phyloP scores from a whole-genome alignment of 2,329 filamentous ascomycete genomes.

The Fusarium udum region DNA sequence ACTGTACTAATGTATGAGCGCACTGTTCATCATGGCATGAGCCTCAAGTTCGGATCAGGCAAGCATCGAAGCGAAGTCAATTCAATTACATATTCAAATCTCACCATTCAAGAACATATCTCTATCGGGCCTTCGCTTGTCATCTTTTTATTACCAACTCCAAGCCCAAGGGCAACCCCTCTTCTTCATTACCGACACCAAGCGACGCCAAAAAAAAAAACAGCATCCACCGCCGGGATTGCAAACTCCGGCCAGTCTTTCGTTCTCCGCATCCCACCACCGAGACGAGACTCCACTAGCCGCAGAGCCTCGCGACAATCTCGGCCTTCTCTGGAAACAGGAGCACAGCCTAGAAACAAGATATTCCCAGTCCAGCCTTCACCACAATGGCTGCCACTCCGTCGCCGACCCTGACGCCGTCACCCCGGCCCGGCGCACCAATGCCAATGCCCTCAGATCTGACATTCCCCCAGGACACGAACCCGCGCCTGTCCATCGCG shows the following conservation, averaged over 20 bases:
- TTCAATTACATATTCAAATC: conserved; percentile 15
- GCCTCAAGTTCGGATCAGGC: conserved; percentile 2
- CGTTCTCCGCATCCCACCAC: conserved; percentile 34
- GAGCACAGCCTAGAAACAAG: neutral
- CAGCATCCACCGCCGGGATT: conserved; percentile 28
- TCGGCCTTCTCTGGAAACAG: conserved; percentile 13
- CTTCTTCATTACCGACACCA: conserved; percentile 22
- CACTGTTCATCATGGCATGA: conserved; percentile 32
- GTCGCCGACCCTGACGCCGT: conserved; percentile 8
- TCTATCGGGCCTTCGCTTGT: conserved; percentile 20
- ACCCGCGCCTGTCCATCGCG: conserved; percentile 68
- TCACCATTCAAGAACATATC: conserved; percentile 9
- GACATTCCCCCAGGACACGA: conserved; percentile 42
- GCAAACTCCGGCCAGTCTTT: conserved; percentile 21
- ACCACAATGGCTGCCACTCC: conserved; percentile 13
- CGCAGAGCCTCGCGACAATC: conserved; percentile 35
- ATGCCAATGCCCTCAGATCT: conserved; percentile 28
- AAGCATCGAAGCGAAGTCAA: conserved; percentile 5
- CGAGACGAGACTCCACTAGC: conserved; percentile 16
- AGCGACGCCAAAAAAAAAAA: conserved; percentile 1
- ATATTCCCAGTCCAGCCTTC: neutral
- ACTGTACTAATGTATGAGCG: conserved; percentile 7
- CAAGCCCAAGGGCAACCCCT: conserved; percentile 20
- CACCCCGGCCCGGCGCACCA: conserved; percentile 25
- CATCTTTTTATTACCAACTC: conserved; percentile 31